Base-by-base conservation (phyloP, 495 filamentous ascomycete genomes). In the Apodospora peruviana region DNA sequence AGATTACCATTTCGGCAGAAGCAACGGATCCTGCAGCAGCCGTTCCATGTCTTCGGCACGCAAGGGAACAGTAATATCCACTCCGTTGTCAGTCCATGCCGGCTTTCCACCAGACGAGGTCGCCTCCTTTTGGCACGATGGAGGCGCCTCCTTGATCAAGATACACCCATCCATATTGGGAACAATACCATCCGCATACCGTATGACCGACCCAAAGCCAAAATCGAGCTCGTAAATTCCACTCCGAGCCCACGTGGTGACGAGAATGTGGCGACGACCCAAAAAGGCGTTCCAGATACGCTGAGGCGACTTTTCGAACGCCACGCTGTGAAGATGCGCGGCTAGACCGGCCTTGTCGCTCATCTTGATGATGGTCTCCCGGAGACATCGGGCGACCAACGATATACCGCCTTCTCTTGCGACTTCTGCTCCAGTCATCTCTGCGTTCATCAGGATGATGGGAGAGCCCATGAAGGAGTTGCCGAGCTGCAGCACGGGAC, bases 261-360 rank as follows among this genome's bases (percentile, higher is more conserved):
- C 44, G 9, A 46, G 10, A 3, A 38, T 37, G 18, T 46, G 44
- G 10, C 32, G 29, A 11, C 19, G 20, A 3, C 44, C 44, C 18
- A 46, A 20, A 25, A 46, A 46, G 5, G 10, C 44, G 32, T 46
- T 29, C 44, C 44, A 46, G 32, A 46, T 37, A 5, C 44, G 32
- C 44, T 46, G 44, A 4, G 44, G 44, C 18, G 32, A 37, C 19
- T 37, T 38, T 20, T 46, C 44, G 19, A 23, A 46, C 18, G 44
- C 44, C 18, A 38, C 3, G 22, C 35, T 34, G 34, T 46, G 19
- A 5, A 46, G 29, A 18, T 46, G 35, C 1, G 44, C 44, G 3
- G 32, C 25, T 17, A 46, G 32, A 9, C 44, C 21, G 18, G 16
- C 18, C 14, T 12, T 1, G 32, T 2, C 11, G 18, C 12, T n/a